Percentiles rank a stretch among this genome's conserved stretches.
Evolutionary conservation across 1,139 yeast species (phyloP).

Genomic region (Geotrichum carabidarum): DNA sequence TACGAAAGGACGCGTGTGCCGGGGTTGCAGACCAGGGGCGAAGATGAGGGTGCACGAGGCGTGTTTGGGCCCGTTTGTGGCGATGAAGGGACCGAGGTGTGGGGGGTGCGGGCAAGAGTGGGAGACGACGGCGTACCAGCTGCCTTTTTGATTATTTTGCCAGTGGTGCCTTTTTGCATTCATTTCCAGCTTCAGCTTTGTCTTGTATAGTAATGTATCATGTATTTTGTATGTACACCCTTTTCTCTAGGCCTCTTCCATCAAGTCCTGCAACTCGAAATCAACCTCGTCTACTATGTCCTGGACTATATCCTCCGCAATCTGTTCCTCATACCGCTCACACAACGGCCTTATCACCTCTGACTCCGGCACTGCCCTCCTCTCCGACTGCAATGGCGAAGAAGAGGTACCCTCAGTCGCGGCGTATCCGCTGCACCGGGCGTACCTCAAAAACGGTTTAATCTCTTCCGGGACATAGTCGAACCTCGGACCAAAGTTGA

Average conservation of each 20-base stretch:
- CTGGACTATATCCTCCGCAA: conserved; percentile 77
- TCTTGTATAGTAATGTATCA: too few relatives aligned
- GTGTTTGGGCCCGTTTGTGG: conserved; percentile 48
- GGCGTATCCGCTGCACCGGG: conserved; percentile 51
- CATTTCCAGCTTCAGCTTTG: neutral
- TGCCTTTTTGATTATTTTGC: conserved; percentile 19
- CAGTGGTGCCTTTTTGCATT: neutral
- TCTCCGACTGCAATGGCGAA: too few relatives aligned
- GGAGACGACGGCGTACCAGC: conserved; percentile 7
- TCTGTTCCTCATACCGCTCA: conserved; percentile 60
- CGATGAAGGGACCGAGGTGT: conserved; percentile 2
- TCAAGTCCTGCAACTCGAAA: conserved; percentile 50
- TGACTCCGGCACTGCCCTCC: too few relatives aligned
- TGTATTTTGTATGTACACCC: too few relatives aligned
- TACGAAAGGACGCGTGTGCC: conserved; percentile 49
- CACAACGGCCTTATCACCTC: conserved; percentile 47
- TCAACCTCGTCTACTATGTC: conserved; percentile 85
- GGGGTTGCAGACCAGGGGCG: conserved; percentile 14
- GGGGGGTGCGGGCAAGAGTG: neutral
- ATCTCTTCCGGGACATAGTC: conserved; percentile 40
- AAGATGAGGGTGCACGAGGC: conserved; percentile 36
- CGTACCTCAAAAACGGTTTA: conserved; percentile 32
- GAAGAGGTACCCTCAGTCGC: too few relatives aligned
- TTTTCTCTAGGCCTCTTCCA: neutral
- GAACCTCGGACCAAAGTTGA: conserved; percentile 69